Conservation (phyloP, 2,329 filamentous ascomycete genomes). For the Ceratocystis alfenasii region DNA sequence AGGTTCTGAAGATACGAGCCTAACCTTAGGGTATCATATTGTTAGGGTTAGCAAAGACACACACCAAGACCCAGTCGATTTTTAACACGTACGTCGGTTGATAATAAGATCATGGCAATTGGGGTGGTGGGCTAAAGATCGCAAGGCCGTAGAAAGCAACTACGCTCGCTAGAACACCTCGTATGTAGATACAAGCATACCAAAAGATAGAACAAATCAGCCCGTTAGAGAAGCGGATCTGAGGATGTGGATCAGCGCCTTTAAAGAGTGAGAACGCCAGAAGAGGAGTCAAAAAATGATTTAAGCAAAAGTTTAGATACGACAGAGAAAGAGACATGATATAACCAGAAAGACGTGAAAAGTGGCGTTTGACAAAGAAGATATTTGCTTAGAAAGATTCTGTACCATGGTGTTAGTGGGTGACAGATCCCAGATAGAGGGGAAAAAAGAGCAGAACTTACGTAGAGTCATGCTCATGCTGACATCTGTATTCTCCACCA, state of each 20-base stretch:
- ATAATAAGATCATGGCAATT: too few species aligned
- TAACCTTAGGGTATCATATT: neutral
- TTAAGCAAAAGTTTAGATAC: neutral
- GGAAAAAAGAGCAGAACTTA: conserved; percentile 29
- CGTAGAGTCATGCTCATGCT: conserved; percentile 65
- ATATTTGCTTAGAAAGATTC: conserved; percentile 17
- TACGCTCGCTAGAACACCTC: too few species aligned
- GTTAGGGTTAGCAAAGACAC: neutral
- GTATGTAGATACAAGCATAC: neutral
- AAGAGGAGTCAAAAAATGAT: neutral
- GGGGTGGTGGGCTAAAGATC: too few species aligned
- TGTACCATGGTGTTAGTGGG: conserved; percentile 10
- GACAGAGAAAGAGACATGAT: neutral
- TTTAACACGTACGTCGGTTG: too few species aligned
- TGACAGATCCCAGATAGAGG: neutral
- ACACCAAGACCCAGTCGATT: neutral
- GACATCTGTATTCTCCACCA: conserved; percentile 89
- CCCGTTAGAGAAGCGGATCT: too few species aligned
- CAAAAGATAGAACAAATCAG: neutral
- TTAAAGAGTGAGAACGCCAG: neutral
- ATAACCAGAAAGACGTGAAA: neutral
- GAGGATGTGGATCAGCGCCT: neutral
- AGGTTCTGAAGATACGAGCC: neutral
- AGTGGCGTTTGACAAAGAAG: neutral
- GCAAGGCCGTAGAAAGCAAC: too few species aligned